Base-by-base conservation (phyloP, 169 alveolate genomes). In the Plasmodium reichenowi region DNA sequence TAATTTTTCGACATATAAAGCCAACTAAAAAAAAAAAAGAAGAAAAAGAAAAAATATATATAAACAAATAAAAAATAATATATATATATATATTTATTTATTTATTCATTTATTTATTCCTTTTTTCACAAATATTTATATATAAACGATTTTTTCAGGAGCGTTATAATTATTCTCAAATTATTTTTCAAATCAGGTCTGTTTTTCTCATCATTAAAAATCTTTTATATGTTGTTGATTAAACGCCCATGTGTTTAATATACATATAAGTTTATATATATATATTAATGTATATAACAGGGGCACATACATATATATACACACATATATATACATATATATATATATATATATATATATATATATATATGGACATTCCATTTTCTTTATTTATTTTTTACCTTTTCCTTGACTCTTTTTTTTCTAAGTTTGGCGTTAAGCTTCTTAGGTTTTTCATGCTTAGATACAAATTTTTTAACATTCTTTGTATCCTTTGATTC, bases 401-500 rank as follows among this genome's bases (percentile, higher is more conserved):
- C 97, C 97, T 97, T 98, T 86, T 96, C 96, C 52, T 94, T 92
- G 72, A 97, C 99, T 72, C 98, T 96, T 38, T 92, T 97, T 90
- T 96, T 97, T 95, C 99, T 97, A 87, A 97, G 96, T 74, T 96
- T 95, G 74, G 93, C 95, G 85, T 96, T 96, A 80, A 97, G 93
- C 94, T 94, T 98, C 71, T 88, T 89, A 74, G 96, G 95, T 89
- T 98, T 96, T 71, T 93, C 94, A 96, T 97, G 97, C 85, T 96
- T 96, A 52, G 98, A 98, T 88, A 93, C 93, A 48, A 97, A 95
- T 63, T 97, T 96, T 88, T 94, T 91, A 88, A 93, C 86, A 70
- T 96, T 97, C 88, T 94, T 94, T 78, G 96, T 96, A 88, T 95
- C 94, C 85, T 96, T 94, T 88, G 93, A 96, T 73, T 92, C 95